Percentiles rank a stretch among this genome's conserved stretches.
Evolutionary conservation across 1,284 basidiomycete genomes (phyloP).

Genomic region (Ustilago crameri): DNA sequence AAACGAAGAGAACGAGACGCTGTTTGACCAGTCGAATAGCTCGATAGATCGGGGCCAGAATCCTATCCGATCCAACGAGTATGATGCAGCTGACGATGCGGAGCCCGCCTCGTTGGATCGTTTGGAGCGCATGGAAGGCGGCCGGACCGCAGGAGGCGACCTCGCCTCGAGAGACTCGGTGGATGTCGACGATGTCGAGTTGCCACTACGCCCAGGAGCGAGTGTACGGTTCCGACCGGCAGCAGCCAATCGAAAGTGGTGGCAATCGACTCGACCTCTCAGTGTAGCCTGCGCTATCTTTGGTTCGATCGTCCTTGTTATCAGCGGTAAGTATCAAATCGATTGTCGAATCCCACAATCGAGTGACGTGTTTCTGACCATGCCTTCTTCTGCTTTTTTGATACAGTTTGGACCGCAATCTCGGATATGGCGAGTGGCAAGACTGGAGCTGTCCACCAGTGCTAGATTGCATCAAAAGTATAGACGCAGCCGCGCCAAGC

Average conservation of each 20-base stretch:
- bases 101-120: conserved; percentile 25
- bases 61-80: conserved; percentile 30
- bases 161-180: conserved; percentile 25
- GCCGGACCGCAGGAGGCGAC: conserved; percentile 6
- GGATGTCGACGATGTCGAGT: conserved; percentile 59
- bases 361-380: background rate
- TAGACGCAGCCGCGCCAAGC: background rate
- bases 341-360: background rate
- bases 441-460: conserved; percentile 49
- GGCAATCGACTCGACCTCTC: conserved; percentile 62
- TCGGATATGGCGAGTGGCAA: conserved; percentile 43
- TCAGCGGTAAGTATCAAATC: conserved; percentile 34
- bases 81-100: conserved; percentile 39
- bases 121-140: conserved; percentile 45
- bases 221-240: conserved; percentile 44
- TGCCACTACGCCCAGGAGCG: conserved; percentile 65
- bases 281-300: conserved; percentile 63
- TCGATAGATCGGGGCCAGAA: conserved; percentile 20
- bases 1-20: conserved; percentile 19
- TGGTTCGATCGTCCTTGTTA: conserved; percentile 60
- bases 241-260: conserved; percentile 59
- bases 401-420: conserved; percentile 48
- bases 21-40: conserved; percentile 33
- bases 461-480: conserved; percentile 14
- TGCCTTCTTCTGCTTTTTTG: background rate